Evolutionary conservation across 768 basidiomycete genomes (phyloP), one percentile per base, ranked within the genome.

Genomic region (Pisolithus marmoratus): DNA sequence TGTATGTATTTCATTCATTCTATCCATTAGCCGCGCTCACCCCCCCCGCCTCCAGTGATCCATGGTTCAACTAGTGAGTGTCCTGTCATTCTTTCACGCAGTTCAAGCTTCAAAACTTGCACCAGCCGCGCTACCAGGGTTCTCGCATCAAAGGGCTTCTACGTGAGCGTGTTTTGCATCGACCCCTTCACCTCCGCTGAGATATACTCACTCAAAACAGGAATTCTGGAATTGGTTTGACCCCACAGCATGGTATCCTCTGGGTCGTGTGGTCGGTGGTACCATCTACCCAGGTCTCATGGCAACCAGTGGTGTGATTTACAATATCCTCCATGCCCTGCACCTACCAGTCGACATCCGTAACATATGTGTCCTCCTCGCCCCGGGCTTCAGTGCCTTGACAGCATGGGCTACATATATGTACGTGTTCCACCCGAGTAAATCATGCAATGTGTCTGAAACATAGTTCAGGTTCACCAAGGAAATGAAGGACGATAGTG

Each of bases 201-300:
- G 41, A 49, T 41, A n/a, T 31, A 5, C 48, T 34, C 14, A 50
- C 15, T 34, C 34, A 3, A 15, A 15, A 34, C 56, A 96, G 93
- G 95, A 90, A 84, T 98, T 99, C 73, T 99, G 96, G 96, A 99
- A 99, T 65, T 99, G 96, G 96, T 99, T 99, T 66, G 96, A 99
- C 71, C 94, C 94, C 20, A 96, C 95, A 4, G 95, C 95, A 59
- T 99, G 96, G 96, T 98, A 99, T 62, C 96, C 96, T 11, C 83
- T 99, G 0, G 96, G 96, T 42, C 92, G 96, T 62, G 94, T 96
- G 46, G 96, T 98, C 41, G 96, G 96, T 48, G 95, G 95, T 47
- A 99, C 96, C 14, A 90, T 99, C 61, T 99, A 97, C 66, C 96
- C 96, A 17, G 96, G 96, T 55, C 74, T 98, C 37, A 99, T 98